Base-by-base conservation (phyloP, 2,329 filamentous ascomycete genomes). In the Coniochaeta pulveracea region DNA sequence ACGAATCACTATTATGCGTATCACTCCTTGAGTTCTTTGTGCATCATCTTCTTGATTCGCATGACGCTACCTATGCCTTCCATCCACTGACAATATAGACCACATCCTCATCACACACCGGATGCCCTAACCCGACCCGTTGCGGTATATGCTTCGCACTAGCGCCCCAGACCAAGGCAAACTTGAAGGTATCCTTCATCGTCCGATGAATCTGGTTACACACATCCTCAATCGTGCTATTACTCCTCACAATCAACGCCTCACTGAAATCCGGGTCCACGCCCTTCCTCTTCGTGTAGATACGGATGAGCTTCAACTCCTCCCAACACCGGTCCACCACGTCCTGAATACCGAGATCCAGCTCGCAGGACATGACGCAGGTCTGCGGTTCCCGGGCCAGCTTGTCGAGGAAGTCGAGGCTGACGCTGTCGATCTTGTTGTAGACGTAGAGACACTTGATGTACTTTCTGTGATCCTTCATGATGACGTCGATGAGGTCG, bases 381-480 rank as follows among this genome's bases (percentile, higher is more conserved):
- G 93, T 96, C 56, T 96, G 69, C 3, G 86, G 85, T 60, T 98
- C 93, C 39, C 86, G 79, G 5, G 93, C 91, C 15, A 98, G 69
- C 53, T 81, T 77, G 64, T 98, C 84, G 30, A 98, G 73, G 59
- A 93, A 93, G 54, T 95, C 86, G 43, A 98, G 73, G 26, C 82
- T 89, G 39, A 98, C 84, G 55, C 76, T 80, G 63, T 98, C 91
- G 61, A 98, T 93, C 64, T 98, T 98, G 80, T 98, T 98, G 76
- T 98, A 98, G 19, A 96, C 89, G 61, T 98, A 98, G 19, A 98
- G 70, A 52, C 85, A 80, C 55, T 69, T 76, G 65, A 98, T 95
- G 66, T 98, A 98, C 58, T 93, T 98, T 52, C 91, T 71, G 65
- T 98, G 91, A 53, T 95, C 85, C 59, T 91, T 93, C 89, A 96